Percentiles rank a stretch among this genome's conserved stretches.
These are phyloP conservation scores for Beta macrorhiza DNA, from an alignment of 179 eudicot species.

Conservation along the genomic window DNA sequence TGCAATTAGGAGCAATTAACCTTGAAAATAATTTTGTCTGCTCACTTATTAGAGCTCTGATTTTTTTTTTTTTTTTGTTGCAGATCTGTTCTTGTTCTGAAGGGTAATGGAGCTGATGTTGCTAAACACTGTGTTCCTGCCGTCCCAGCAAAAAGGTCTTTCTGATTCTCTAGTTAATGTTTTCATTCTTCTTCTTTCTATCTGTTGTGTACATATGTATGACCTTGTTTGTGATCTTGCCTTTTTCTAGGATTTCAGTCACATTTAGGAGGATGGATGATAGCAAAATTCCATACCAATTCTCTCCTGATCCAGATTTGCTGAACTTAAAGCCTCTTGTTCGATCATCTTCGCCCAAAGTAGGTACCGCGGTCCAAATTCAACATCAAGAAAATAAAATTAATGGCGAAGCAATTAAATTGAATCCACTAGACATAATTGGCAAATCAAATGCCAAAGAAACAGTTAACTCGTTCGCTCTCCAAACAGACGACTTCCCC, in stretches of 20 bases:
- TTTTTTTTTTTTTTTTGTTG: conserved; percentile 11
- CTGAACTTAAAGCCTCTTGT: conserved; percentile 42
- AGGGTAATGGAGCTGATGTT: conserved; percentile 87
- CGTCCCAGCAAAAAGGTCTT: conserved; percentile 58
- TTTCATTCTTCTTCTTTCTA: not conserved
- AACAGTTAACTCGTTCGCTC: conserved; percentile 12
- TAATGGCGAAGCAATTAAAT: conserved; percentile 5
- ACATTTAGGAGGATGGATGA: conserved; percentile 75
- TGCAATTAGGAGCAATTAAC: not conserved
- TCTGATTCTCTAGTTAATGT: not conserved
- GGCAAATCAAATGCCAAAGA: not conserved
- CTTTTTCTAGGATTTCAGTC: conserved; percentile 51
- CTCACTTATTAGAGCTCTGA: not conserved
- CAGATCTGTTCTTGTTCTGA: conserved; percentile 84
- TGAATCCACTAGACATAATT: not conserved
- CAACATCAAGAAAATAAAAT: conserved; percentile 1
- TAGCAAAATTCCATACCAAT: conserved; percentile 47
- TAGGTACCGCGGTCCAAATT: conserved; percentile 19
- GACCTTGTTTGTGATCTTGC: conserved; percentile 10
- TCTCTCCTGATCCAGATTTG: conserved; percentile 45
- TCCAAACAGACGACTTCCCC: conserved; percentile 35
- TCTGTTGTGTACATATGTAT: not conserved
- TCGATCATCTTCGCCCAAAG: conserved; percentile 21
- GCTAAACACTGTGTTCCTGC: conserved; percentile 92
- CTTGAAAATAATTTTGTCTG: not conserved